Evolutionary conservation across 371 early-diverging fungal species (phyloP).

Genomic region (Aphelidium insulamus): DNA sequence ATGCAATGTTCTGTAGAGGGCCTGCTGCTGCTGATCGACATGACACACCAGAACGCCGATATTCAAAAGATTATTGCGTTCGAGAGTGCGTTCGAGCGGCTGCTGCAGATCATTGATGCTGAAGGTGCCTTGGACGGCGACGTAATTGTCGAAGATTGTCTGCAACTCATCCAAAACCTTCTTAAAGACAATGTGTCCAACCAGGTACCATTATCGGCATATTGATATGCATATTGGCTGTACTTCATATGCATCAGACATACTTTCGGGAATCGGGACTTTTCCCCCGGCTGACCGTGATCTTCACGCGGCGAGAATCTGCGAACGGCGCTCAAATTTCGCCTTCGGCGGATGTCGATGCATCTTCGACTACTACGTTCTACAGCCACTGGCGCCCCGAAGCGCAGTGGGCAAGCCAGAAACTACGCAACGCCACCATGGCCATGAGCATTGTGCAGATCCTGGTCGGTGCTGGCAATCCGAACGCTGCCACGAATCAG

Average conservation of each 20-base stretch:
- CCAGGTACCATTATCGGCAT: slow-evolving; percentile 30
- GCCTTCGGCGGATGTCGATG: neutral
- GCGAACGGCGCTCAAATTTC: no score
- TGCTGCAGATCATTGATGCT: slow-evolving; percentile 61
- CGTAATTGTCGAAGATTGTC: slow-evolving; percentile 86
- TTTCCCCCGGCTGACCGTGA: slow-evolving; percentile 65
- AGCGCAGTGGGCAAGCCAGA: slow-evolving; percentile 39
- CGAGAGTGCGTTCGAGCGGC: slow-evolving; percentile 80
- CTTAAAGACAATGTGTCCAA: slow-evolving; percentile 82
- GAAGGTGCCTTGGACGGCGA: slow-evolving; percentile 83
- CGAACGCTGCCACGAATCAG: slow-evolving; percentile 69
- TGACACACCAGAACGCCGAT: slow-evolving; percentile 75
- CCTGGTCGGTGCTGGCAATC: slow-evolving; percentile 61
- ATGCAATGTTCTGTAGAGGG: slow-evolving; percentile 57
- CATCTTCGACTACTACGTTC: neutral
- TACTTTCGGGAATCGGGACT: slow-evolving; percentile 87
- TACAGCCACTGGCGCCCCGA: neutral
- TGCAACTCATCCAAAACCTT: slow-evolving; percentile 72
- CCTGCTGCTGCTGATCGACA: slow-evolving; percentile 55
- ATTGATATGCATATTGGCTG: slow-evolving; percentile 1
- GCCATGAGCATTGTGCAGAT: slow-evolving; percentile 68
- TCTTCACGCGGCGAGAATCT: neutral
- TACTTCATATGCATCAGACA: slow-evolving; percentile 19
- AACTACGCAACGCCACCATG: slow-evolving; percentile 51
- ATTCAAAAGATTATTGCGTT: slow-evolving; percentile 95